Percentiles rank a stretch among this genome's conserved stretches.
Evolutionary conservation across 371 early-diverging fungal species (phyloP).

Genomic region (Mortierella sp.): DNA sequence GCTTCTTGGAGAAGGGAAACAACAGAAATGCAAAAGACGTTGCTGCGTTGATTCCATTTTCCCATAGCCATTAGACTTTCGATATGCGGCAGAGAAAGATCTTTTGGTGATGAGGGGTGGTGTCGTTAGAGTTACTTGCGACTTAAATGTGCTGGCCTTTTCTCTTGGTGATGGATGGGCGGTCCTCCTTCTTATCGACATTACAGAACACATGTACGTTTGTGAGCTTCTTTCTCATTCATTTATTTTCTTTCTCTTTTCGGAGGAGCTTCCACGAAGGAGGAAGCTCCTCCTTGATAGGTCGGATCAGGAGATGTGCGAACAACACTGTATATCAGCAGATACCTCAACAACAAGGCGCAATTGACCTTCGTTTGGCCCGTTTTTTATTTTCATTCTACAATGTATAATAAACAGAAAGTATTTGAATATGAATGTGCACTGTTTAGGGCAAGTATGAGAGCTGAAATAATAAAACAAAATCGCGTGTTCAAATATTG

Average conservation of each 20-base stretch:
- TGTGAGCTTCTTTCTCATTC: background rate
- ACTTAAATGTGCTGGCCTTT: conserved; percentile 7
- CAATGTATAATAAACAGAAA: background rate
- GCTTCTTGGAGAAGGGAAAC: background rate
- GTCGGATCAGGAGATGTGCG: too few relatives aligned
- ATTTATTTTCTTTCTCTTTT: background rate
- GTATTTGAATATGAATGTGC: too few relatives aligned
- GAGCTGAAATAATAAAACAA: too few relatives aligned
- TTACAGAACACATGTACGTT: background rate
- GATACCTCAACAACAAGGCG: background rate
- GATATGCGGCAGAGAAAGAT: conserved; percentile 4
- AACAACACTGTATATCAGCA: background rate
- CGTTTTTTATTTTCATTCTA: background rate
- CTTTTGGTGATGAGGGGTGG: conserved; percentile 6
- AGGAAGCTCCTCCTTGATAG: background rate
- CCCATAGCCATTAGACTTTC: background rate
- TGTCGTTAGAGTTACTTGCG: conserved; percentile 6
- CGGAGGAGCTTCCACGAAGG: background rate
- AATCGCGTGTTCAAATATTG: too few relatives aligned
- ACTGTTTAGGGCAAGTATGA: too few relatives aligned
- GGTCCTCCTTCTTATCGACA: background rate
- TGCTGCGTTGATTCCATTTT: background rate
- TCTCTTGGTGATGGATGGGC: background rate
- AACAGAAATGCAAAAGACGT: background rate
- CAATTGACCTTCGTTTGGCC: background rate